These are phyloP conservation scores for Hymenoscyphus repandus DNA, from an alignment of 2,329 filamentous ascomycete species.

Conservation along the genomic window DNA sequence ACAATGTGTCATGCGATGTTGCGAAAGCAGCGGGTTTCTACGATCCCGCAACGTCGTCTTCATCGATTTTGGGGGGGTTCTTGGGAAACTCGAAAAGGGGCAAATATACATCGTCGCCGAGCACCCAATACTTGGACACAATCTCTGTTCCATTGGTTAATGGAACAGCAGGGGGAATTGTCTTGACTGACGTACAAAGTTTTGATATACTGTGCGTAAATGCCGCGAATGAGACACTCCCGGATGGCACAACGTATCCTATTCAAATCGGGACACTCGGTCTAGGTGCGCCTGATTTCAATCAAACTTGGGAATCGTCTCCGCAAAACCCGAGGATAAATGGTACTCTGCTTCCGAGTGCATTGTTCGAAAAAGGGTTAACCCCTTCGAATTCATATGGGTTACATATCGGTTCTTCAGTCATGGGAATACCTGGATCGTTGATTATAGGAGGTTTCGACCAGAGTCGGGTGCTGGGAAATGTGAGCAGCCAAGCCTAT, in stretches of 20 bases:
- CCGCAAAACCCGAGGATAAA: conserved; percentile 9
- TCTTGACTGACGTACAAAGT: background rate
- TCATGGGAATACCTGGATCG: conserved; percentile 14
- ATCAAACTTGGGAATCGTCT: conserved; percentile 11
- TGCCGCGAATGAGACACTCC: conserved; percentile 3
- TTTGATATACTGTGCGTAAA: conserved; percentile 14
- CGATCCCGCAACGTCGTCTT: conserved; percentile 2
- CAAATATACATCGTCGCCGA: no score
- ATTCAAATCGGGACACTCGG: conserved; percentile 12
- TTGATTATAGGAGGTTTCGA: conserved; percentile 23
- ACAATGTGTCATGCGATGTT: background rate
- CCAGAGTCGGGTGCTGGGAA: conserved; percentile 14
- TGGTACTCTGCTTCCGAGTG: conserved; percentile 12
- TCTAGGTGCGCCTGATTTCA: conserved; percentile 13
- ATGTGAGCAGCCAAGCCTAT: conserved; percentile 11
- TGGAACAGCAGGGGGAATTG: background rate
- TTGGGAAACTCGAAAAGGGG: no score
- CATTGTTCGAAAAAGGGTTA: conserved; percentile 2
- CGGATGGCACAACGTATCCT: conserved; percentile 18
- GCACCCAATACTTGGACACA: no score
- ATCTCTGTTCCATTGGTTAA: no score
- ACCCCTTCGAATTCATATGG: conserved; percentile 22
- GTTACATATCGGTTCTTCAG: conserved; percentile 20
- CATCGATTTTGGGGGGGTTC: no score
- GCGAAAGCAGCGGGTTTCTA: conserved; percentile 10